Evolutionary conservation across 371 early-diverging fungal species (phyloP).

Genomic region (Nematocida sp.): DNA sequence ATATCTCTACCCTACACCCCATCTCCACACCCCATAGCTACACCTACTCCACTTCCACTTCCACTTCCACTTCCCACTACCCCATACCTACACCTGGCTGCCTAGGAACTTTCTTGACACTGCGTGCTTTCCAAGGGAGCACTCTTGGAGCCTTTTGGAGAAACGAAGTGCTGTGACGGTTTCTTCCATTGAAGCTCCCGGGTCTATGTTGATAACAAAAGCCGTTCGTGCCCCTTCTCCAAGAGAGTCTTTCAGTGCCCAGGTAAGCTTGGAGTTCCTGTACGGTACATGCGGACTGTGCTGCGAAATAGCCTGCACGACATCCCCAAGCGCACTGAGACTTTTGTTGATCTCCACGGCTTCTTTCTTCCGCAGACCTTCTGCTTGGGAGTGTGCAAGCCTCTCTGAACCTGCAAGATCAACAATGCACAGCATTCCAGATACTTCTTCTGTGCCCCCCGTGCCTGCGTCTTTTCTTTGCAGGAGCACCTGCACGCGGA

Average conservation of each 20-base stretch:
- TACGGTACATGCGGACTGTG: conserved; percentile 81
- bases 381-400: conserved; percentile 74
- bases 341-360: conserved; percentile 92
- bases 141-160: conserved; percentile 27
- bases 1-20: no score
- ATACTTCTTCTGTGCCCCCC: conserved; percentile 66
- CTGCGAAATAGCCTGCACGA: conserved; percentile 72
- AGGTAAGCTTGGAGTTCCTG: conserved; percentile 89
- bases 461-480: conserved; percentile 71
- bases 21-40: no score
- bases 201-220: conserved; percentile 87
- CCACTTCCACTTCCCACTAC: no score
- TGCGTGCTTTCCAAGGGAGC: background rate
- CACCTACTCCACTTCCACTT: no score
- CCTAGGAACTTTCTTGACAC: no score
- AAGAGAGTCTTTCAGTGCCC: conserved; percentile 75
- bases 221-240: conserved; percentile 84
- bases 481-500: conserved; percentile 66
- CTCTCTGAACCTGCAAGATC: conserved; percentile 99
- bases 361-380: conserved; percentile 80
- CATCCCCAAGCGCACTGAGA: conserved; percentile 80
- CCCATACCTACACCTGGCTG: no score
- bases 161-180: conserved; percentile 15
- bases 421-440: conserved; percentile 78
- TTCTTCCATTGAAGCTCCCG: conserved; percentile 5